A percentile compares a stretch with the other conserved stretches of the same genome.
Evolutionary conservation across 441 rosid species (phyloP).

Genomic region (Cnidoscolus chayamansa): DNA sequence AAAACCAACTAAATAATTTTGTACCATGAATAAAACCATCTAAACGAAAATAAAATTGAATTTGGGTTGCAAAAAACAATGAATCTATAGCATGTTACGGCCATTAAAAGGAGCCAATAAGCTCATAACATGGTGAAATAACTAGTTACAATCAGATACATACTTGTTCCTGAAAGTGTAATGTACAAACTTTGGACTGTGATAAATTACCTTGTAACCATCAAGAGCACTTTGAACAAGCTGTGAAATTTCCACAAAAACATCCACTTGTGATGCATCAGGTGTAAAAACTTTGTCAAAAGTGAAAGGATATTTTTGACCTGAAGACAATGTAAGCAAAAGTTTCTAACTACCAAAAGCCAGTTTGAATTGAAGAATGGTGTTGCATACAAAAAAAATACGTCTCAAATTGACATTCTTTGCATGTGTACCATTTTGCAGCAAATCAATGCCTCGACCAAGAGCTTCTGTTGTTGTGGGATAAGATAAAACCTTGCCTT

Average conservation of each 20-base stretch:
- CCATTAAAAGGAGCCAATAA: background rate
- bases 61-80: background rate
- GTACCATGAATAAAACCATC: too few species aligned
- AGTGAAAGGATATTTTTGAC: conserved; percentile 77
- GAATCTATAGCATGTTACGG: background rate
- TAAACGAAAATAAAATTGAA: background rate
- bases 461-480: conserved; percentile 68
- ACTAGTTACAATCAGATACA: background rate
- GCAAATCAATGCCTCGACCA: conserved; percentile 76
- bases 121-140: background rate
- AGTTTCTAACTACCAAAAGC: conserved; percentile 9
- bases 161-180: background rate
- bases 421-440: conserved; percentile 65
- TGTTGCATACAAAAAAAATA: background rate
- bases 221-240: conserved; percentile 96
- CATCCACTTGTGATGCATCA: conserved; percentile 80
- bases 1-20: background rate
- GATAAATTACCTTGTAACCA: conserved; percentile 75
- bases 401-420: conserved; percentile 1
- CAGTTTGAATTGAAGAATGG: background rate
- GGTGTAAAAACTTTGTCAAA: conserved; percentile 86
- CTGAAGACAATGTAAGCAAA: conserved; percentile 31
- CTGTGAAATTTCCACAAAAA: conserved; percentile 88
- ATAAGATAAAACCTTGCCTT: conserved; percentile 52
- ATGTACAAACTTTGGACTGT: background rate